phyloP scores from a whole-genome alignment of 768 basidiomycete species.

The Pleurotus platypus region DNA sequence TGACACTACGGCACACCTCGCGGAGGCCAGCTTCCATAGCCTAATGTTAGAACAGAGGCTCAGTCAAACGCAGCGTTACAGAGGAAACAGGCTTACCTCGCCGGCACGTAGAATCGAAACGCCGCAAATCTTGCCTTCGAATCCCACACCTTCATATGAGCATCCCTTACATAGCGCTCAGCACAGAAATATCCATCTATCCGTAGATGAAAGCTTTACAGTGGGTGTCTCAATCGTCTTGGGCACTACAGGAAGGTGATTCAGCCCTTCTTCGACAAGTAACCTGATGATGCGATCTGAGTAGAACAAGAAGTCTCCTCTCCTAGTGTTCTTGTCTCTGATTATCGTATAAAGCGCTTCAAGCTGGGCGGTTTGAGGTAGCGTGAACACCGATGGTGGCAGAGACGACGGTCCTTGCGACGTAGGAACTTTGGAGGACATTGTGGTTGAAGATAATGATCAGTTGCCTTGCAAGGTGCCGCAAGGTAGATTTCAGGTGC shows the following conservation, averaged over 20 bases:
- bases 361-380: conserved; percentile 88
- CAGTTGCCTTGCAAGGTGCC: no score
- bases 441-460: neutral
- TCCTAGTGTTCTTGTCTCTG: conserved; percentile 77
- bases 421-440: neutral
- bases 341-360: conserved; percentile 96
- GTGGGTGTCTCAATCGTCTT: conserved; percentile 82
- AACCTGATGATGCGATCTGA: conserved; percentile 87
- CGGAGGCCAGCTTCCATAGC: conserved; percentile 97
- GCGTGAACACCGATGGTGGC: conserved; percentile 82
- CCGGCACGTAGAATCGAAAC: conserved; percentile 94
- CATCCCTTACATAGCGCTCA: conserved; percentile 47
- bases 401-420: conserved; percentile 25
- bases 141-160: conserved; percentile 86
- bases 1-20: conserved; percentile 90
- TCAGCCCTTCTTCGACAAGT: conserved; percentile 82
- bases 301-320: conserved; percentile 97
- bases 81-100: conserved; percentile 49
- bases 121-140: conserved; percentile 95
- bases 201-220: conserved; percentile 33
- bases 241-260: conserved; percentile 74
- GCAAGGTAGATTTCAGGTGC: no score
- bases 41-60: conserved; percentile 28
- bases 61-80: neutral
- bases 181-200: conserved; percentile 1